These are phyloP conservation scores for Fusarium duplospermum DNA, from an alignment of 2,329 filamentous ascomycete genomes.

Conservation along the genomic window DNA sequence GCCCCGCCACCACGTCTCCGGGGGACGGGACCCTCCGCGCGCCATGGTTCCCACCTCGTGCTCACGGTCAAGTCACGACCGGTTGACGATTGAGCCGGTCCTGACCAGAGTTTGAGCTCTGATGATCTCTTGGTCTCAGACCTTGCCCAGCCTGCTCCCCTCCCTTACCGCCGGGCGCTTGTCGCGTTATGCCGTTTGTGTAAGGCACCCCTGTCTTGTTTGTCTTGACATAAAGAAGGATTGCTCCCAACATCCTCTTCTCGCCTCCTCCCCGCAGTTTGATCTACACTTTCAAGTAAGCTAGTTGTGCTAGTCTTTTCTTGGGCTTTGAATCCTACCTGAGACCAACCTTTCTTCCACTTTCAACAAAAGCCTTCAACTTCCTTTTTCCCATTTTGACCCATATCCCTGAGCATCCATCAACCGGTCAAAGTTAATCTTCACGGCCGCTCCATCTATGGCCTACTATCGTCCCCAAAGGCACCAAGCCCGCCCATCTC, in stretches of 20 bases:
- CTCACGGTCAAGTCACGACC: conserved; percentile 20
- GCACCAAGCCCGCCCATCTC: conserved; percentile 40
- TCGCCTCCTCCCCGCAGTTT: conserved; percentile 19
- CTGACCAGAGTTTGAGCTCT: conserved; percentile 14
- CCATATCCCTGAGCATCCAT: background rate
- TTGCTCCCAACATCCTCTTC: conserved; percentile 14
- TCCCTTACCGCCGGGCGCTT: conserved; percentile 24
- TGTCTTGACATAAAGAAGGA: conserved; percentile 37
- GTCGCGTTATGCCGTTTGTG: conserved; percentile 10
- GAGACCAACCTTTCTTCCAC: background rate
- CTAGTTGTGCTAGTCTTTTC: conserved; percentile 2
- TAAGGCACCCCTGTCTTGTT: conserved; percentile 6
- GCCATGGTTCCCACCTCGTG: background rate
- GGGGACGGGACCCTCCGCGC: conserved; percentile 2
- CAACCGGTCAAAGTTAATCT: background rate
- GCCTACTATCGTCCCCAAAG: conserved; percentile 39
- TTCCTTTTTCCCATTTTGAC: background rate
- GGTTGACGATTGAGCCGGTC: conserved; percentile 4
- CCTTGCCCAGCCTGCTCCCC: background rate
- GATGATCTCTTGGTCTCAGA: conserved; percentile 8
- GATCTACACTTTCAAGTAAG: conserved; percentile 17
- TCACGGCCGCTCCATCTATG: conserved; percentile 33
- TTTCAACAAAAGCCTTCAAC: conserved; percentile 2
- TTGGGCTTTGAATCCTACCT: conserved; percentile 3
- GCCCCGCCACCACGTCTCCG: conserved; percentile 16